Evolutionary conservation across 331 rosid species (phyloP).

Genomic region (Quercus lobata): DNA sequence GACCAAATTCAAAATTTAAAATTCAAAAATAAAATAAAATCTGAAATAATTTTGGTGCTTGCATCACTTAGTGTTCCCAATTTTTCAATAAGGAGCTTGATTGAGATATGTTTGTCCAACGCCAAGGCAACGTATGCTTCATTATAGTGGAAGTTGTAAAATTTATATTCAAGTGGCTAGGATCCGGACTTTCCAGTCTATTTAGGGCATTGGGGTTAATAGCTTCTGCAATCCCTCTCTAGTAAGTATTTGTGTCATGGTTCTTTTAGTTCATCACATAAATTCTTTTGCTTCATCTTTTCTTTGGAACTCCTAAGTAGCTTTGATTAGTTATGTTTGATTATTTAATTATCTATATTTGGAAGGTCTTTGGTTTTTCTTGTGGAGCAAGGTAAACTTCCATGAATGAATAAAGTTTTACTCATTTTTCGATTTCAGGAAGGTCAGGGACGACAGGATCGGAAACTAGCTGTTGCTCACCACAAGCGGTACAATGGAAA

Average conservation of each 20-base stretch:
- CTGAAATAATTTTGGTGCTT: too few species aligned
- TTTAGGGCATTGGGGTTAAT: not conserved
- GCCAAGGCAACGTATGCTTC: not conserved
- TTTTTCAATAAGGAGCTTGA: too few species aligned
- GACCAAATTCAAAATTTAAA: too few species aligned
- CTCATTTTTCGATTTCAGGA: constrained; percentile 39
- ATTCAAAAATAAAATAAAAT: too few species aligned
- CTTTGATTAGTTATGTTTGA: not conserved
- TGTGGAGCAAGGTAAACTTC: not conserved
- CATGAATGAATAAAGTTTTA: not conserved
- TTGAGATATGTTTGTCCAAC: too few species aligned
- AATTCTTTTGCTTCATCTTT: not conserved
- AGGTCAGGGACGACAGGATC: constrained; percentile 84
- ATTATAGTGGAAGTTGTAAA: not conserved
- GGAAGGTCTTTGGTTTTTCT: not conserved
- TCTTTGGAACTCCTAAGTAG: not conserved
- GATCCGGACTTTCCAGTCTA: not conserved
- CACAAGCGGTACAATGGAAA: constrained; percentile 62
- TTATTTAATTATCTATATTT: not conserved
- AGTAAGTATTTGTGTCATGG: not conserved
- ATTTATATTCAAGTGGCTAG: not conserved
- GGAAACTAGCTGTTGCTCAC: constrained; percentile 79
- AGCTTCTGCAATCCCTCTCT: not conserved
- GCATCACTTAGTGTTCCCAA: too few species aligned
- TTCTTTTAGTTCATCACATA: not conserved